Base-by-base conservation (phyloP, 768 basidiomycete species). In the Cystobasidium ongulense region DNA sequence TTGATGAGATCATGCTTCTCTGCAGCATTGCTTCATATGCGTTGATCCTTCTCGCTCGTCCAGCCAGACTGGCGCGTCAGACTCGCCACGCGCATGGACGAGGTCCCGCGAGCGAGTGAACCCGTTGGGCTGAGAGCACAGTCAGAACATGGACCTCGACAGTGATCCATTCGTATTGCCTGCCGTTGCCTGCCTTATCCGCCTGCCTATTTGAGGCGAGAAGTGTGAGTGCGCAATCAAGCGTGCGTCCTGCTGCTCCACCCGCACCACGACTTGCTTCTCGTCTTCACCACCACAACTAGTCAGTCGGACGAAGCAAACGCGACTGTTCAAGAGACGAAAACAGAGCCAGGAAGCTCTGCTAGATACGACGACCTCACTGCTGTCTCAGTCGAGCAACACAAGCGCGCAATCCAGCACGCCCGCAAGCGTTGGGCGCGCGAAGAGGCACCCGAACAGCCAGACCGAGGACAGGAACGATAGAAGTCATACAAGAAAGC, bases 361-460 rank as follows among this genome's bases (percentile, higher is more conserved):
- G 3, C 46, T 21, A 7, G 10, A 50, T 21, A 21, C 7, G n/a
- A n/a, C n/a, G n/a, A n/a, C n/a, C n/a, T n/a, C n/a, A n/a, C n/a
- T n/a, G n/a, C n/a, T n/a, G n/a, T n/a, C n/a, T n/a, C 46, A 8
- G 3, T 21, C 4, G 46, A 50, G 46, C 46, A 21, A 21, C 15
- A 50, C 46, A 50, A 50, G 46, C 18, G 46, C n/a, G 4, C 46
- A n/a, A 8, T 15, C 29, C 10, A 23, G 29, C 35, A 38, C 57
- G 31, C 57, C 35, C 29, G 57, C 35, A 61, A 61, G 63, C 63
- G 63, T 38, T 64, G 36, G 25, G 25, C 63, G 35, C 63, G 35
- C 63, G 63, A 64, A 27, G 36, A 59, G 57, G 57, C 25, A 59
- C 54, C 35, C 21, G 52, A 31, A 36, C n/a, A 67, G 65, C 25